Evolutionary conservation across 352 stramenopile species (phyloP).

Genomic region (Pythium chondricola): DNA sequence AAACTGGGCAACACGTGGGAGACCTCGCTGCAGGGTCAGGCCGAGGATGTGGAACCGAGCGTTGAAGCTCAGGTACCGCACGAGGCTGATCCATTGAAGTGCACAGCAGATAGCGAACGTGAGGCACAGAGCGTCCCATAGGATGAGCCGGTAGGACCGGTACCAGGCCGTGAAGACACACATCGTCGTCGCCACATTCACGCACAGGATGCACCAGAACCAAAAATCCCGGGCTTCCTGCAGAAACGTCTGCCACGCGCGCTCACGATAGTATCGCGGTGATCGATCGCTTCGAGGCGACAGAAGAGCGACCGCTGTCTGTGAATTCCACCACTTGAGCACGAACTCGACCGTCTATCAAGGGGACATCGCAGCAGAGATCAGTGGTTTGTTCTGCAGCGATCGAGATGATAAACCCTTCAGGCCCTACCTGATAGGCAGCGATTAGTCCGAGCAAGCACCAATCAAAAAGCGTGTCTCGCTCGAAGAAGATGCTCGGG

Average conservation of each 20-base stretch:
- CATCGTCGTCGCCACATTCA: constrained; percentile 48
- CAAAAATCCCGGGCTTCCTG: constrained; percentile 45
- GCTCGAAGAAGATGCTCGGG: constrained; percentile 42
- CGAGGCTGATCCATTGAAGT: constrained; percentile 68
- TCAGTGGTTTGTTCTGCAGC: too few species aligned
- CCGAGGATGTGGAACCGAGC: constrained; percentile 70
- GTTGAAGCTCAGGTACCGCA: constrained; percentile 70
- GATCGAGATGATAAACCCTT: too few species aligned
- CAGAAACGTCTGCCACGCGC: constrained; percentile 15
- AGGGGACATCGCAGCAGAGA: too few species aligned
- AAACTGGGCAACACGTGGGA: constrained; percentile 74
- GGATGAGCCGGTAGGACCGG: constrained; percentile 43
- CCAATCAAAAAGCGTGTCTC: constrained; percentile 35
- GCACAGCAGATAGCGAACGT: constrained; percentile 60
- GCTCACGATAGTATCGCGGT: constrained; percentile 14
- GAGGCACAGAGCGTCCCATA: constrained; percentile 50
- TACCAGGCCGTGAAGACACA: constrained; percentile 49
- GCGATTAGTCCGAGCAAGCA: constrained; percentile 32
- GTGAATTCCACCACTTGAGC: constrained; percentile 33
- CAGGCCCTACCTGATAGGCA: constrained; percentile 41
- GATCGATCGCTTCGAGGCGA: constrained; percentile 7
- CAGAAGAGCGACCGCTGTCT: constrained; percentile 10
- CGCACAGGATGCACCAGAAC: constrained; percentile 45
- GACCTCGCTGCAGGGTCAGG: constrained; percentile 55
- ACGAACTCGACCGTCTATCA: constrained; percentile 32